Evolutionary conservation across 2,329 filamentous ascomycete genomes (phyloP), one percentile per base, ranked within the genome.

Genomic region (Davidsoniella australis): DNA sequence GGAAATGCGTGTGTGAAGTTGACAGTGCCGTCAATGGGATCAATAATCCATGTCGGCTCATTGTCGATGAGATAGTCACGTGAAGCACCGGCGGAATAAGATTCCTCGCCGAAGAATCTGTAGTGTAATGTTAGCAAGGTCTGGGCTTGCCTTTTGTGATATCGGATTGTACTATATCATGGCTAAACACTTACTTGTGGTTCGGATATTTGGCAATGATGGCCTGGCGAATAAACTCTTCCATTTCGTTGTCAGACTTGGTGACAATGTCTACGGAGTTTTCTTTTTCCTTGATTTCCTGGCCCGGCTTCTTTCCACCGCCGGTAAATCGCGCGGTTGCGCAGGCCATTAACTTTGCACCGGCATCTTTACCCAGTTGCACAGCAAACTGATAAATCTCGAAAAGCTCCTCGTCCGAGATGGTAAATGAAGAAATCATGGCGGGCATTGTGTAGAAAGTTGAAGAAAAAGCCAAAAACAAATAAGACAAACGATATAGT

Each of bases 1-100:
- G 81, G 81, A 59, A 85, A 85, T 5, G 85, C 70, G 61, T 87
- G 83, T 26, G 82, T 84, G 64, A 82, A 87, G 67, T 87, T 87
- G 53, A 87, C 81, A 2, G 83, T 87, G 66, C 80, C 82, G 58
- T 87, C 82, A 24, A 87, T 70, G 8, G 83, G 82, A 62, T 88
- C 83, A 39, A 87, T 72, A 57, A 79, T 76, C 83, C 82, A 87
- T 29, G 82, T 85, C 41, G 82, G 82, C 0, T 64, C 57, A 38
- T 72, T 60, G 42, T 65, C 66, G 53, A 87, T 77, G 4, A 86
- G 71, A 58, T 86, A 87, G 42, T 77, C 68, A 57, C 78, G 75
- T 0, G 80, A 78, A 23, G 73, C 60, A 37, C 80, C 77, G 57
- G 78, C 76, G 41, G 78, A 80, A 61, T 87, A 87, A 0, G 75